Base-by-base conservation (phyloP, 2,329 filamentous ascomycete species). In the Xylaria sp. region DNA sequence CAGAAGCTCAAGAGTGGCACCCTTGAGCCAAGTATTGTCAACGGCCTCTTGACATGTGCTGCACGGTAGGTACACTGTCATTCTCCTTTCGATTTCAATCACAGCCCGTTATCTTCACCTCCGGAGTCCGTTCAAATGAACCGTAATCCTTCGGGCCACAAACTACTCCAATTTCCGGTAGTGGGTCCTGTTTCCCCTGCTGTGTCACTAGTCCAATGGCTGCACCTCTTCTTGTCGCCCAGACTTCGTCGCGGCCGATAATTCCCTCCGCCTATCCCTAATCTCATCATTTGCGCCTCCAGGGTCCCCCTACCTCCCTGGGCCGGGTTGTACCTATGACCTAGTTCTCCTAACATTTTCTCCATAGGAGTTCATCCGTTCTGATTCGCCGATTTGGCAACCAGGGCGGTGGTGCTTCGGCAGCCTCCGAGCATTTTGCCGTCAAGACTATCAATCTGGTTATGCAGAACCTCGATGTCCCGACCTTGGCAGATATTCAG, bases 401-500 rank as follows among this genome's bases (percentile, higher is more conserved):
- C n/a, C 84, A 83, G 68, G 80, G 80, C 58, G 70, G 70, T 51
- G 67, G 67, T 60, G 81, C 85, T 30, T 84, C 85, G 34, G 80
- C 81, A 61, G 87, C 87, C 56, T 85, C 87, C 47, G 87, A 89
- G 78, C 86, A 86, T 72, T 89, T 88, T 76, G 86, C 86, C 32
- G 79, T 81, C 74, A 89, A 89, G 82, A 83, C 86, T 9, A 85
- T 88, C 77, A 81, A 81, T 73, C 79, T 86, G 67, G 84, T 89
- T 76, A 88, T 86, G 80, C 82, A 86, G 78, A 86, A 86, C 50
- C 78, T 89, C 57, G 87, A 89, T 72, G 85, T 88, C 71, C 87
- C 87, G 27, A 86, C 82, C 69, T 83, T 89, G 48, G 85, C 86
- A 64, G 87, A 89, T 69, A 88, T 89, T 66, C 87, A 89, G 79